Conservation (phyloP, 1,284 basidiomycete species). For the Moesziomyces antarcticus region DNA sequence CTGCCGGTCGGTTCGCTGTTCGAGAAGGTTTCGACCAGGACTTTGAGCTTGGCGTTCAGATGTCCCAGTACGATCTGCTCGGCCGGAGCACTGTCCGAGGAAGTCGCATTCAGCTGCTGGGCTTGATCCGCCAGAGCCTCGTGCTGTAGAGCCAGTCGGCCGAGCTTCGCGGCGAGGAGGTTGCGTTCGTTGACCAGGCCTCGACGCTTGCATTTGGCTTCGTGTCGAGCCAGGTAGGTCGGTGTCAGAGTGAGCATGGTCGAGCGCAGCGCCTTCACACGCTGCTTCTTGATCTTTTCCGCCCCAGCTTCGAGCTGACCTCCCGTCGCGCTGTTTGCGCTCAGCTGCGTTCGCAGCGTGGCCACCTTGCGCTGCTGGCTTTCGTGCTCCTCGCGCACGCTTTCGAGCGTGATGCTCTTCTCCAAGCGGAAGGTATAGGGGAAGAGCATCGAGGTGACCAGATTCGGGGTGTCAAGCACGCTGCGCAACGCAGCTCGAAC, state of each 20-base stretch:
- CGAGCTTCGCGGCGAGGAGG: slow-evolving; percentile 46
- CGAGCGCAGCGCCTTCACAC: slow-evolving; percentile 29
- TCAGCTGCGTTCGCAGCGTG: slow-evolving; percentile 26
- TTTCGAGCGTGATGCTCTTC: slow-evolving; percentile 28
- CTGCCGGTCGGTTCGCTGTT: neutral
- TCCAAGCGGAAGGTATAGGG: slow-evolving; percentile 42
- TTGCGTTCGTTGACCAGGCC: slow-evolving; percentile 45
- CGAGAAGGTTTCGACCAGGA: slow-evolving; percentile 27
- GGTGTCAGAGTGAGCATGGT: slow-evolving; percentile 35
- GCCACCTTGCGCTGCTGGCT: slow-evolving; percentile 23
- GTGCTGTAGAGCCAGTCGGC: slow-evolving; percentile 40
- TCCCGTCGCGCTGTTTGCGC: slow-evolving; percentile 18
- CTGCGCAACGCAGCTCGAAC: slow-evolving; percentile 30
- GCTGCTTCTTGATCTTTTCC: slow-evolving; percentile 27
- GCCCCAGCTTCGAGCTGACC: slow-evolving; percentile 17
- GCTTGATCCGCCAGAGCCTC: slow-evolving; percentile 22
- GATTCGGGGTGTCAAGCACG: slow-evolving; percentile 48
- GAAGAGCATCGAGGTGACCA: slow-evolving; percentile 55
- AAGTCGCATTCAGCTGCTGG: slow-evolving; percentile 15
- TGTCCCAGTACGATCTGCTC: slow-evolving; percentile 21
- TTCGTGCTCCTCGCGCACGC: slow-evolving; percentile 18
- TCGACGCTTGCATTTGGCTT: slow-evolving; percentile 52
- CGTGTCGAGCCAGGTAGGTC: slow-evolving; percentile 47
- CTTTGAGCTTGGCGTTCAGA: slow-evolving; percentile 41
- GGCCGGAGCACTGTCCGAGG: slow-evolving; percentile 1